Base-by-base conservation (phyloP, 371 early-diverging fungal genomes). In the Synchytrium microbalum region DNA sequence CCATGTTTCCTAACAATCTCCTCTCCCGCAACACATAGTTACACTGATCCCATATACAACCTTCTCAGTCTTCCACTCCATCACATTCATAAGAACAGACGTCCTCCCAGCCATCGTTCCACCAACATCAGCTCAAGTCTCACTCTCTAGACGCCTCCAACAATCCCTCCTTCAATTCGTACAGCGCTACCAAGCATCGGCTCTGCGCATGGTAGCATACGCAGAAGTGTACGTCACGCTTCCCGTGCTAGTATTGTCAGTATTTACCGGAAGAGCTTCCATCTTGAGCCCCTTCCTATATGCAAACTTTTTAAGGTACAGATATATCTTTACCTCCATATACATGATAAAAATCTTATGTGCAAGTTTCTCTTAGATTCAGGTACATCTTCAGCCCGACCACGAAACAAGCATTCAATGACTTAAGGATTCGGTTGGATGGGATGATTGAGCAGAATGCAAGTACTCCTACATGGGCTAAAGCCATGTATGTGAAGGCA, bases 31-130 rank as follows among this genome's bases (percentile, higher is more conserved):
- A 58, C 29, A 32, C 14, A 3, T 52, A 89, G 91, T 90, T 32
- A 81, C 90, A 14, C 78, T 94, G 68, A 70, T 93, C 66, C 95
- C 95, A 26, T 94, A 83, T 64, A 81, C 77, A 2, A 86, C 87
- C 60, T 94, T 91, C 68, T 92, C 95, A 26, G 69, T 86, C 63
- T 90, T 92, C 80, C 92, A 94, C 69, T 81, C 86, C 2, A 74
- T 89, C 62, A 86, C 85, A 63, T 94, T 89, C 73, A 65, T 84
- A 38, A 85, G 91, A 62, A 82, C 85, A 25, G 86, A 87, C 60
- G 64, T 92, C 63, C 75, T 92, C 28, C 90, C 90, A 5, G 76
- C 79, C 27, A 55, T 91, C 27, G 78, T 86, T 70, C 90, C 91
- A n/a, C 61, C 68, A 23, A 75, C 80, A 27, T 62, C 80, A 26